phyloP scores from a whole-genome alignment of 225 moss, liverwort and hornwort genomes.

The Marchantia paleacea region DNA sequence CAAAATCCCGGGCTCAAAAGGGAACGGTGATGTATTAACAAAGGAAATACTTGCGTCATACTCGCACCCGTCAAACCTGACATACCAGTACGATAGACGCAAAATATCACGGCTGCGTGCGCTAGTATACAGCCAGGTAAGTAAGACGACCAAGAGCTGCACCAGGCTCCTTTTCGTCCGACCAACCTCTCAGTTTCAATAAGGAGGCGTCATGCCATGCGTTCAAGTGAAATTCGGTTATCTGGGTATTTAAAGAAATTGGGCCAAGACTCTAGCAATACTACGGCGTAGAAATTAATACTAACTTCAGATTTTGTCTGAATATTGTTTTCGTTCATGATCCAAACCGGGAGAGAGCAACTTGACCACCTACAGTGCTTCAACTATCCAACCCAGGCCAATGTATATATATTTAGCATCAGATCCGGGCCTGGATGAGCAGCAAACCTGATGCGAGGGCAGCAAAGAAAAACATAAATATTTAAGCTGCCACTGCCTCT shows the following conservation, averaged over 20 bases:
- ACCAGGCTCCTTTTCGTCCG: background rate
- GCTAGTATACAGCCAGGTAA: background rate
- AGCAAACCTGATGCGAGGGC: constrained; percentile 5
- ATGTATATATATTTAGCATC: background rate
- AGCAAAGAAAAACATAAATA: background rate
- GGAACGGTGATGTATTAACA: no score
- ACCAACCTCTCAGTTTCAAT: background rate
- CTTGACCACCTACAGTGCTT: background rate
- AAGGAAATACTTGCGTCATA: no score
- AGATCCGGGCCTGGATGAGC: background rate
- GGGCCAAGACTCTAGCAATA: no score
- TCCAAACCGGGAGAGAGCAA: background rate
- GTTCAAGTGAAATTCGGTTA: no score
- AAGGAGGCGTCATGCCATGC: background rate
- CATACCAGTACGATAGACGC: no score
- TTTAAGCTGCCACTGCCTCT: background rate
- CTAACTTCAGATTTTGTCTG: background rate
- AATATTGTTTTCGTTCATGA: background rate
- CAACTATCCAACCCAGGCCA: background rate
- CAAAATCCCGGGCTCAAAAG: no score
- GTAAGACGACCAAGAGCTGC: background rate
- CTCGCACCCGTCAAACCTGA: no score
- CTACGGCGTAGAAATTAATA: background rate
- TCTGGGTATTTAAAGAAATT: no score
- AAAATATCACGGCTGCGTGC: no score